These are phyloP conservation scores for Venturia asperata DNA, from an alignment of 2,329 filamentous ascomycete genomes.

Conservation along the genomic window DNA sequence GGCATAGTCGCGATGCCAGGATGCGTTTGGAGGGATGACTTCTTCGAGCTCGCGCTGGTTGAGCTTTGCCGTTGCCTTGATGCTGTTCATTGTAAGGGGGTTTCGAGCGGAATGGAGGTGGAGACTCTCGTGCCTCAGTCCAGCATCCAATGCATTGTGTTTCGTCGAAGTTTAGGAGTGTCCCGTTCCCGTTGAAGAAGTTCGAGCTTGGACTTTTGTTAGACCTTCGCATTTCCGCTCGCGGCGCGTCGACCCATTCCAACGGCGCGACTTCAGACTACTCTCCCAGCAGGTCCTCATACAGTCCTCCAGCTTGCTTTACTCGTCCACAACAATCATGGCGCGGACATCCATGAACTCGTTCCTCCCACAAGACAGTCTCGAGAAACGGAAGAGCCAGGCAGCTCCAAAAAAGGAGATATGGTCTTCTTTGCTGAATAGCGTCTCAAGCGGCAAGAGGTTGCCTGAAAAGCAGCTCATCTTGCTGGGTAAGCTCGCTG, in stretches of 20 bases:
- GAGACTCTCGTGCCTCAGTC: no score
- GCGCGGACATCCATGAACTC: slow-evolving; percentile 17
- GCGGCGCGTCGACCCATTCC: slow-evolving; percentile 12
- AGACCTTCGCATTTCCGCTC: not conserved
- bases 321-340: not conserved
- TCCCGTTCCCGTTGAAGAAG: not conserved
- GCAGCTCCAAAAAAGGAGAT: slow-evolving; percentile 72
- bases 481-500: slow-evolving; percentile 59
- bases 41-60: slow-evolving; percentile 93
- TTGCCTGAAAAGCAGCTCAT: slow-evolving; percentile 87
- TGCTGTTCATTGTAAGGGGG: slow-evolving; percentile 69
- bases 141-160: not conserved
- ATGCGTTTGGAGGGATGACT: slow-evolving; percentile 75
- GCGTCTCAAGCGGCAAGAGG: slow-evolving; percentile 80
- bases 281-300: not conserved
- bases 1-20: slow-evolving; percentile 96
- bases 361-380: slow-evolving; percentile 13
- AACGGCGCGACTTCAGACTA: not conserved
- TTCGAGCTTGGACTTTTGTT: slow-evolving; percentile 4
- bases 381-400: slow-evolving; percentile 44
- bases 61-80: slow-evolving; percentile 83
- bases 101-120: not conserved
- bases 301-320: not conserved
- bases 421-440: slow-evolving; percentile 90
- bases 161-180: not conserved